A percentile compares a stretch with the other conserved stretches of the same genome.
These are phyloP conservation scores for Clarireedia hainanense DNA, from an alignment of 2,329 filamentous ascomycete genomes.

Conservation along the genomic window DNA sequence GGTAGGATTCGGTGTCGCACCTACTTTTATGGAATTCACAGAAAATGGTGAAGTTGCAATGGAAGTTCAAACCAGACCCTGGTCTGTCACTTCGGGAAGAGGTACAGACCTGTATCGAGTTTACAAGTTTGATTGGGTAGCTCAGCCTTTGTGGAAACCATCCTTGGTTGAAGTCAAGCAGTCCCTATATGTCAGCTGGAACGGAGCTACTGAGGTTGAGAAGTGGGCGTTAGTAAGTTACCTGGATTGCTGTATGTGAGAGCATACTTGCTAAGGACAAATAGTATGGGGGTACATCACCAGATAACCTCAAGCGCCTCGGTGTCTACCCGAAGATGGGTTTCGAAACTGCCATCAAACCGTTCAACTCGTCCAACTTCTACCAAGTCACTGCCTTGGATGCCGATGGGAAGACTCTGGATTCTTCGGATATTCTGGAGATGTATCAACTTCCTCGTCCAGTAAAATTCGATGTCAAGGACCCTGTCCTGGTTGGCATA, in stretches of 20 bases:
- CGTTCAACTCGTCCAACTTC: background rate
- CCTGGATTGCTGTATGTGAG: background rate
- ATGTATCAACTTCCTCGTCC: background rate
- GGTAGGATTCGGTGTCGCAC: slow-evolving; percentile 42
- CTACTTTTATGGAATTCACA: slow-evolving; percentile 40
- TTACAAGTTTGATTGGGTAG: slow-evolving; percentile 25
- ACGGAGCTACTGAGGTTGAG: slow-evolving; percentile 29
- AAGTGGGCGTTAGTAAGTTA: slow-evolving; percentile 14
- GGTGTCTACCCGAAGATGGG: background rate
- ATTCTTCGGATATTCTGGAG: slow-evolving; percentile 1
- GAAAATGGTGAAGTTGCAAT: slow-evolving; percentile 34
- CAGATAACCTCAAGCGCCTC: background rate
- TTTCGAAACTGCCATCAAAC: background rate
- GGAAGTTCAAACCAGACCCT: slow-evolving; percentile 35
- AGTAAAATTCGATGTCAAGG: background rate
- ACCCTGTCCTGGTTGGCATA: background rate
- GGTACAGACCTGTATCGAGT: slow-evolving; percentile 21
- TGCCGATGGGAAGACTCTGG: background rate
- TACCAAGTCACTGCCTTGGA: background rate
- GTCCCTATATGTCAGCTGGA: slow-evolving; percentile 28
- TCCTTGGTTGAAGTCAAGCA: slow-evolving; percentile 17
- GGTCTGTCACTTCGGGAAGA: slow-evolving; percentile 18
- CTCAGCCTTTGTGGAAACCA: slow-evolving; percentile 22
- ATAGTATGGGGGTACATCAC: background rate
- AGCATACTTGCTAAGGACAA: background rate